Evolutionary conservation across 1,139 yeast genomes (phyloP).

Genomic region (Saccharomyces hybrid): DNA sequence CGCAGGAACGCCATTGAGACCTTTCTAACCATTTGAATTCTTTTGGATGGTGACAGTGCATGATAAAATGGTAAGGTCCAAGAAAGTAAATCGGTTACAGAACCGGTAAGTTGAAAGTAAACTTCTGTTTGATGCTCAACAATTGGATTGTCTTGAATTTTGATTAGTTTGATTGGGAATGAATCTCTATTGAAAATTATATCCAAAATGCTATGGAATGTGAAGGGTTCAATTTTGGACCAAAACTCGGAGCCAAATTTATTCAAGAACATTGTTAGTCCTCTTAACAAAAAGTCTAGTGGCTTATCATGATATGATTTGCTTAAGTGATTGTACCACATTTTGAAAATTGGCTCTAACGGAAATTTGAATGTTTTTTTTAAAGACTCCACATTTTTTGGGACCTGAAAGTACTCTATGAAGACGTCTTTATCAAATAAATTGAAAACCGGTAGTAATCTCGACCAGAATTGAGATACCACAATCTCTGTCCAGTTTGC

Average conservation of each 20-base stretch:
- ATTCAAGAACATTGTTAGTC: slow-evolving; percentile 38
- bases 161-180: slow-evolving; percentile 21
- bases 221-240: slow-evolving; percentile 44
- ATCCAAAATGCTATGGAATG: slow-evolving; percentile 47
- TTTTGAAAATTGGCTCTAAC: slow-evolving; percentile 39
- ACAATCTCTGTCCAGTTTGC: slow-evolving; percentile 38
- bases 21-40: slow-evolving; percentile 32
- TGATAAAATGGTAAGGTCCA: slow-evolving; percentile 32
- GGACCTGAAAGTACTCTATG: slow-evolving; percentile 36
- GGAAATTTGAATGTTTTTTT: slow-evolving; percentile 37
- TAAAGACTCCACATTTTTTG: slow-evolving; percentile 40
- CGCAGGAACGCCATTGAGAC: slow-evolving; percentile 29
- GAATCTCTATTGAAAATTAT: slow-evolving; percentile 34
- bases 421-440: slow-evolving; percentile 39
- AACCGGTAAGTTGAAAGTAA: slow-evolving; percentile 20
- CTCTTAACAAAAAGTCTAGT: slow-evolving; percentile 46
- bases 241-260: slow-evolving; percentile 43
- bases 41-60: slow-evolving; percentile 27
- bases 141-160: slow-evolving; percentile 24
- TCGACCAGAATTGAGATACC: slow-evolving; percentile 50
- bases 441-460: slow-evolving; percentile 37
- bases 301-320: slow-evolving; percentile 47
- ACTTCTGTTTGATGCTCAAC: slow-evolving; percentile 30
- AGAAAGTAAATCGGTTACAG: slow-evolving; percentile 30
- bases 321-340: slow-evolving; percentile 36